These are phyloP conservation scores for Tolypocladium amazonense DNA, from an alignment of 2,329 filamentous ascomycete genomes.

Conservation along the genomic window DNA sequence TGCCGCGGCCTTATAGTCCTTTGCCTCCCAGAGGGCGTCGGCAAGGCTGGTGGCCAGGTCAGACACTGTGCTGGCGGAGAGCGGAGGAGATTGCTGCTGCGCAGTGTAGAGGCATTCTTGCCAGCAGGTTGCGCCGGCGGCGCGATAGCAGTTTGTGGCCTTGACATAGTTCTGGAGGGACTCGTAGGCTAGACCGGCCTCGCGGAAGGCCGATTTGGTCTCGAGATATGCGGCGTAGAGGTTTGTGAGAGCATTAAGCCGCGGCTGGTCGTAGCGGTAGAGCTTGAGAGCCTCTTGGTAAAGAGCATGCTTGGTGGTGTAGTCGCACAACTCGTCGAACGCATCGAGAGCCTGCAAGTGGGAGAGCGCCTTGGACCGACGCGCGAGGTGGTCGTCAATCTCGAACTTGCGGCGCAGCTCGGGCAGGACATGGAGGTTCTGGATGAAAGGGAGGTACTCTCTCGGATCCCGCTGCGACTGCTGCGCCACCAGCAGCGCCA, in stretches of 20 bases:
- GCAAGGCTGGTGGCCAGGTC: conserved; percentile 66
- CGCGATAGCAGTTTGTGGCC: conserved; percentile 75
- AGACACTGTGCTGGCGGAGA: conserved; percentile 48
- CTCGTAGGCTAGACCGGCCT: conserved; percentile 86
- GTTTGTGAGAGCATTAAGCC: conserved; percentile 57
- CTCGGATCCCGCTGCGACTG: conserved; percentile 92
- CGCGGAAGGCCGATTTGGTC: conserved; percentile 64
- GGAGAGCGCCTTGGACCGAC: conserved; percentile 63
- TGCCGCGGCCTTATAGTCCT: conserved; percentile 73
- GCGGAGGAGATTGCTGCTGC: conserved; percentile 50
- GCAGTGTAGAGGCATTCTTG: conserved; percentile 80
- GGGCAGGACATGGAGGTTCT: conserved; percentile 68
- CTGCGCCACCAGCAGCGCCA: conserved; percentile 84
- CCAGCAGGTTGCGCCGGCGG: conserved; percentile 69
- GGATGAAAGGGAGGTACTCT: conserved; percentile 92
- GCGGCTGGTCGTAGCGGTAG: conserved; percentile 69
- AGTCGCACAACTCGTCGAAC: conserved; percentile 69
- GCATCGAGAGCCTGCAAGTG: conserved; percentile 64
- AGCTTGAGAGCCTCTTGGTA: conserved; percentile 69
- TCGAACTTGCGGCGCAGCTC: conserved; percentile 63
- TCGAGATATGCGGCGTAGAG: conserved; percentile 74
- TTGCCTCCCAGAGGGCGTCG: conserved; percentile 70
- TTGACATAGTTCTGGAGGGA: conserved; percentile 64
- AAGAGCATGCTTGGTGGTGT: conserved; percentile 68
- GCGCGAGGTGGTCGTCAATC: conserved; percentile 80